Evolutionary conservation across 495 filamentous ascomycete species (phyloP), one percentile per base, ranked within the genome.

Genomic region (Neurospora terricola): DNA sequence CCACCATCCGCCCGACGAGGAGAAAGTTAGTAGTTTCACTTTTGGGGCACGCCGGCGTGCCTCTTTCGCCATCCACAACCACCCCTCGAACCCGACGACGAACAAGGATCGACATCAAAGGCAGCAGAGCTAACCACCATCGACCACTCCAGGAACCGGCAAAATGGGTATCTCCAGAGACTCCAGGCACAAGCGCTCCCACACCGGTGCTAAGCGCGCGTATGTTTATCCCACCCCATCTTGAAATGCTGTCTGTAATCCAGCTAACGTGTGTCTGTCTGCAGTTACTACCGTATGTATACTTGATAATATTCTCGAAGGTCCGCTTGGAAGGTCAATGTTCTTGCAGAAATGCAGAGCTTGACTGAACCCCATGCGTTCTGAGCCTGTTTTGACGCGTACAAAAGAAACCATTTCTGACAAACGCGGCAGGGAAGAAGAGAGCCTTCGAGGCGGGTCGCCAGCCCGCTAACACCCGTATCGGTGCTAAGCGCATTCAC

Each of bases 361-460:
- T 27, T 48, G 27, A 72, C 75, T 71, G 71, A 36, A 76, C 70
- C 72, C 79, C 84, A 84, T 86, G 86, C 87, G 92, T 88, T 88
- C 87, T 87, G 84, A 88, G 85, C 86, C 87, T 81, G 82, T 80
- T 81, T 66, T 81, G 83, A 81, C 85, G 78, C 79, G 75, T 73
- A 73, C 72, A 59, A 71, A 73, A 77, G 72, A 40, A 54, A 37
- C 34, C 71, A 76, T 76, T 80, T 80, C 79, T 81, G 75, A 81
- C 79, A 78, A 66, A 73, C 76, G 78, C 73, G 74, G 77, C 79
- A 88, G 87, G 87, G 88, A 90, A 90, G 88, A 90, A 90, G 88
- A 87, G 96, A 90, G 96, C 94, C 83, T 99, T 98, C 91, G 96
- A 99, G 90, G 93, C 94, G 84, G 96, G 96, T 86, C 96, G 96